Evolutionary conservation across 768 basidiomycete genomes (phyloP).

Genomic region (Pleurotus eryngii): DNA sequence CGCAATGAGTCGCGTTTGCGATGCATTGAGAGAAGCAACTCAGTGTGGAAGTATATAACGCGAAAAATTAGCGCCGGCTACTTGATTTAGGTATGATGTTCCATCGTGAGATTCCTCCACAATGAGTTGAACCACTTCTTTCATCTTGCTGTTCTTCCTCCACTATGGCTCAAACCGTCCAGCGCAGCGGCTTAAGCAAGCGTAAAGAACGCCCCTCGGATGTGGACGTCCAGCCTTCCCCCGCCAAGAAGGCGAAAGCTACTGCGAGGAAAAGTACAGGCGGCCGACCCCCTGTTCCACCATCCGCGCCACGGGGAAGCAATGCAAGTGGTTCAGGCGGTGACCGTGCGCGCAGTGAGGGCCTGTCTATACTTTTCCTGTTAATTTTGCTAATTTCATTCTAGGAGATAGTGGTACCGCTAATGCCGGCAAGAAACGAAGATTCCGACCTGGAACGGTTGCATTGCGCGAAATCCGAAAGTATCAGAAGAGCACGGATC

Average conservation of each 20-base stretch:
- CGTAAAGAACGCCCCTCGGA: slow-evolving; percentile 41
- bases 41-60: neutral
- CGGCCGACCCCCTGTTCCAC: slow-evolving; percentile 45
- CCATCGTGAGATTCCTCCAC: neutral
- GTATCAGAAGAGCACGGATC: slow-evolving; percentile 91
- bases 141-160: slow-evolving; percentile 6
- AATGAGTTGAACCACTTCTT: slow-evolving; percentile 7
- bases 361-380: neutral
- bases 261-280: slow-evolving; percentile 89
- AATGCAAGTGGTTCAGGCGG: slow-evolving; percentile 1
- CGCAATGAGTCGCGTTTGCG: neutral
- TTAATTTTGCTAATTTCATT: neutral
- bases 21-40: neutral
- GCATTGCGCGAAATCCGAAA: slow-evolving; percentile 91
- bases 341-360: neutral
- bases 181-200: slow-evolving; percentile 51
- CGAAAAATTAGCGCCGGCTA: neutral
- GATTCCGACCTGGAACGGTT: slow-evolving; percentile 89
- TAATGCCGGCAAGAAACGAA: slow-evolving; percentile 43
- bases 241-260: slow-evolving; percentile 46
- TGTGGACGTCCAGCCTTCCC: slow-evolving; percentile 41
- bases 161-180: slow-evolving; percentile 68
- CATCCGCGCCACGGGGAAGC: neutral
- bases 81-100: neutral
- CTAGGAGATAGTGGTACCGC: slow-evolving; percentile 10